phyloP scores from a whole-genome alignment of 1,284 basidiomycete genomes.

The Blastosporella zonata region DNA sequence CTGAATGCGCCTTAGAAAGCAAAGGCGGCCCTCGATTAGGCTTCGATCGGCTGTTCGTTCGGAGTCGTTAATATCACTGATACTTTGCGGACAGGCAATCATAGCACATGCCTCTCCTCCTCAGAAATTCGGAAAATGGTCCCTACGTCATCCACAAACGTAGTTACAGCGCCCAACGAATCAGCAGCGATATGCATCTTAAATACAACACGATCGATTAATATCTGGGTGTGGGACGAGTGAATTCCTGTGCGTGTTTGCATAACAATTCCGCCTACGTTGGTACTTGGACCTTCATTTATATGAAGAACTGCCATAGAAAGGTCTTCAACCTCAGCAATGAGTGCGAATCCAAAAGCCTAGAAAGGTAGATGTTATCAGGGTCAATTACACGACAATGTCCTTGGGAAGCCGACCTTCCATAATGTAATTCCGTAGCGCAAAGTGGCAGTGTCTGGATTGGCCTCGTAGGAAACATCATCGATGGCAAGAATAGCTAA shows the following conservation, averaged over 20 bases:
- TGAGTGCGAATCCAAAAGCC: slow-evolving; percentile 63
- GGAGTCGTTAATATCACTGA: slow-evolving; percentile 1
- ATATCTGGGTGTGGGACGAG: slow-evolving; percentile 34
- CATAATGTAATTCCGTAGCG: slow-evolving; percentile 50
- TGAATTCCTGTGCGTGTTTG: neutral
- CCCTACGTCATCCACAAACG: slow-evolving; percentile 48
- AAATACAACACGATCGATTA: slow-evolving; percentile 44
- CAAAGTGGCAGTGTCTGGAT: slow-evolving; percentile 21
- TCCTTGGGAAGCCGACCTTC: slow-evolving; percentile 52
- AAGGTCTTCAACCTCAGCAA: slow-evolving; percentile 58
- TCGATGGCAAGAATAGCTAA: slow-evolving; percentile 64
- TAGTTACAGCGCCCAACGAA: slow-evolving; percentile 51
- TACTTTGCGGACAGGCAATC: neutral
- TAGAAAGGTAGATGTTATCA: slow-evolving; percentile 25
- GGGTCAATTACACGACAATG: neutral
- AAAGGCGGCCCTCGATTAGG: slow-evolving; percentile 32
- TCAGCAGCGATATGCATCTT: slow-evolving; percentile 68
- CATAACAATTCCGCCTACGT: slow-evolving; percentile 28
- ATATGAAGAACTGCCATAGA: slow-evolving; percentile 39
- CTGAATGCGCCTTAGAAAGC: slow-evolving; percentile 29
- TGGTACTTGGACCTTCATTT: slow-evolving; percentile 31
- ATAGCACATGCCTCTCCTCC: slow-evolving; percentile 37
- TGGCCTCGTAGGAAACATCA: slow-evolving; percentile 42
- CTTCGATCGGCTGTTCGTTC: slow-evolving; percentile 23
- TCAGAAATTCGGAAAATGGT: slow-evolving; percentile 36